Conservation (phyloP, 2,329 filamentous ascomycete species). For the Pseudodiploospora longispora region DNA sequence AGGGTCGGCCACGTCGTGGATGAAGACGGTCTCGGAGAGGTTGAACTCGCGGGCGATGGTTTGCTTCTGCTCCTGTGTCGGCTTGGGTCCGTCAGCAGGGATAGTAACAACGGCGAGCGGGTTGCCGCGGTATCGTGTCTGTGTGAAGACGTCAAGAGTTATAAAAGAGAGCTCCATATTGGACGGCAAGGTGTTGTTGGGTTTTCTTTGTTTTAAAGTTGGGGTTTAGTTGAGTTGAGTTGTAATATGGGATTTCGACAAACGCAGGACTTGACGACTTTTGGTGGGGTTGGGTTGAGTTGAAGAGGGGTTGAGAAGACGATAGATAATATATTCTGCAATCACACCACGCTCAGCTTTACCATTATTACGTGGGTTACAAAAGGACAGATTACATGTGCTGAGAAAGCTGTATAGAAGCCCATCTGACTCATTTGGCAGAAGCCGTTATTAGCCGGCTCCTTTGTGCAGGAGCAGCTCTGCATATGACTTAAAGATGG, state of each 20-base stretch:
- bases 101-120: conserved; percentile 52
- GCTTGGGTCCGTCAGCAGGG: conserved; percentile 28
- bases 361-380: too few species aligned
- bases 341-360: too few species aligned
- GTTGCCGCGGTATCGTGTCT: conserved; percentile 45
- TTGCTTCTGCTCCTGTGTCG: conserved; percentile 48
- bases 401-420: too few species aligned
- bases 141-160: conserved; percentile 52
- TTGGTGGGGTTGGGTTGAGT: too few species aligned
- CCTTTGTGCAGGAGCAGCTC: too few species aligned
- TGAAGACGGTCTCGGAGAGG: conserved; percentile 55
- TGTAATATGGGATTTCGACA: neutral
- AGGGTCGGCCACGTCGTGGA: conserved; percentile 38
- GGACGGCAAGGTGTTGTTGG: neutral
- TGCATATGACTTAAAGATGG: too few species aligned
- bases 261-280: too few species aligned
- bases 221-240: neutral
- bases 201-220: neutral
- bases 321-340: too few species aligned
- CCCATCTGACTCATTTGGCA: too few species aligned
- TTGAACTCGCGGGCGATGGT: conserved; percentile 55
- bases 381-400: too few species aligned
- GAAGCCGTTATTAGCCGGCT: too few species aligned
- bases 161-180: conserved; percentile 37
- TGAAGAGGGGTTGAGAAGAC: too few species aligned